Base-by-base conservation (phyloP, 1,139 yeast species). In the Sugiyamaella japonica region DNA sequence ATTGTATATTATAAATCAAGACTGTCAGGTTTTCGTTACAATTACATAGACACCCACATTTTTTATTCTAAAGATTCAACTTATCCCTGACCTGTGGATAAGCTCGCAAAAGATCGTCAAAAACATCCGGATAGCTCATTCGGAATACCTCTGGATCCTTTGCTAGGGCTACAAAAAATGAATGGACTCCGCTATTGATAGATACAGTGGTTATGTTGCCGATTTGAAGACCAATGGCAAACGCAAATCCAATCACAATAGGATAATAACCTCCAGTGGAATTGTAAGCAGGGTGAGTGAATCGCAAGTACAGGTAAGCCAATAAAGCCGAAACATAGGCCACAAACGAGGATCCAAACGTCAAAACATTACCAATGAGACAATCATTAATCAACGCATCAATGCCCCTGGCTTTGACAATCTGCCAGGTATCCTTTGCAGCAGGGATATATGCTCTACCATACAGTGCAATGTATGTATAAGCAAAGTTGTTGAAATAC, bases 401-500 rank as follows among this genome's bases (percentile, higher is more conserved):
- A 72, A 89, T 78, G 43, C 97, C 97, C 69, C 89, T 86, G 66
- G 78, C 82, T 65, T 86, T 80, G 61, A 91, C 71, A 70, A 91
- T 77, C 62, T 84, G 81, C 82, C 91, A 86, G 1, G 97, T 87
- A 58, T 89, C 95, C 63, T 78, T 85, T 1, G 97, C 95, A 0
- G 95, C 84, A 32, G 77, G 76, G 52, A 88, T 67, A 66, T 90
- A 91, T 37, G 83, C 77, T 65, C 85, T 85, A 54, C 97, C 97
- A 69, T 89, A 91, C 42, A 91, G 78, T 0, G 97, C 96, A 65
- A 91, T 79, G 65, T 85, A 89, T 39, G 95, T 85, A 70, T 87
- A 89, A 10, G 97, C 96, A 67, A 89, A 91, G 67, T 87, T 93
- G 73, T 91, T 90, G 74, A 91, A 90, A 76, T 88, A 91, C 61